A percentile compares a stretch with the other conserved stretches of the same genome.
Evolutionary conservation across 306 rosid genomes (phyloP).

Genomic region (Cyclanthera cordifolia): DNA sequence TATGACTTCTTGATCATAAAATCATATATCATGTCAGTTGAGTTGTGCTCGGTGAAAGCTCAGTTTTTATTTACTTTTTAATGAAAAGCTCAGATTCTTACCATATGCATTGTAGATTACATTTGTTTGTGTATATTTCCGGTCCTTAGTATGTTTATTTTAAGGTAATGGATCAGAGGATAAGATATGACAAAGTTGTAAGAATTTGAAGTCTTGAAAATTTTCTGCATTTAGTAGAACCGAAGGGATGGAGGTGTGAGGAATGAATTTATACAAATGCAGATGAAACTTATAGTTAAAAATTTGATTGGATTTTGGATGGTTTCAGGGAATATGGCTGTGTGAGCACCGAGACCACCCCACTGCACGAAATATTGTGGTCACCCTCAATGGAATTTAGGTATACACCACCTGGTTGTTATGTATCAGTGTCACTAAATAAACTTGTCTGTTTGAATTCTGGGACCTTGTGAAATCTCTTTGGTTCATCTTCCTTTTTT

Average conservation of each 20-base stretch:
- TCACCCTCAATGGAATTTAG: slow-evolving; percentile 66
- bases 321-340: slow-evolving; percentile 77
- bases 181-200: not conserved
- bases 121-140: not conserved
- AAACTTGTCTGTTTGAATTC: not conserved
- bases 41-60: too few relatives aligned
- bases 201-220: not conserved
- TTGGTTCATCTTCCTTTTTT: not conserved
- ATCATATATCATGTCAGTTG: too few relatives aligned
- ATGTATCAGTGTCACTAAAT: not conserved
- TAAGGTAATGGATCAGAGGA: slow-evolving; percentile 1
- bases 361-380: slow-evolving; percentile 50
- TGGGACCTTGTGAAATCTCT: not conserved
- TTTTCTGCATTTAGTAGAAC: not conserved
- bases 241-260: not conserved
- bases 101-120: too few relatives aligned
- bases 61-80: too few relatives aligned
- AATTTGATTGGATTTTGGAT: not conserved
- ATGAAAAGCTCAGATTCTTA: too few relatives aligned
- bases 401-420: not conserved
- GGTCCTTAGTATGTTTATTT: not conserved
- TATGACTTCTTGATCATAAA: too few relatives aligned
- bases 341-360: slow-evolving; percentile 77
- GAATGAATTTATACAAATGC: not conserved
- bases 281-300: not conserved